Conservation (phyloP, 1,139 yeast species). For the Magnusiomyces starmeri region DNA sequence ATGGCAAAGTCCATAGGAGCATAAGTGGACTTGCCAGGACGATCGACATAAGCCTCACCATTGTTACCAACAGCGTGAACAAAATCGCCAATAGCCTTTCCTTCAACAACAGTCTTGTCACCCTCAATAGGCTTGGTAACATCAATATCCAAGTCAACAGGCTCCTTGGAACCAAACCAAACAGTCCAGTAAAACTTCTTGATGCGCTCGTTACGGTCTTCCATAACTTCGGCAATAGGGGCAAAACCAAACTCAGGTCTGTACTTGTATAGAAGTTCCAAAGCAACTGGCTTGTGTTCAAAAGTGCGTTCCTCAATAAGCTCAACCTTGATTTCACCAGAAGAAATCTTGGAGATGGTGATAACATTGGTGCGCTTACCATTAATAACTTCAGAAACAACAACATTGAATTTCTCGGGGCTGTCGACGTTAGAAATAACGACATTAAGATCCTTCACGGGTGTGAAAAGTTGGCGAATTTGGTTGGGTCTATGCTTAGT, state of each 20-base stretch:
- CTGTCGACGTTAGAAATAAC: conserved; percentile 49
- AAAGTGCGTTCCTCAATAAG: conserved; percentile 87
- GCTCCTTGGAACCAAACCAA: conserved; percentile 74
- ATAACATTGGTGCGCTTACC: conserved; percentile 69
- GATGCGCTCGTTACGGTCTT: conserved; percentile 84
- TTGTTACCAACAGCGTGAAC: conserved; percentile 97
- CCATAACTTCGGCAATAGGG: conserved; percentile 86
- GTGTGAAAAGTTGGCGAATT: conserved; percentile 69
- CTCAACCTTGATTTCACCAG: conserved; percentile 52
- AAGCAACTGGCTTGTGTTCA: conserved; percentile 62
- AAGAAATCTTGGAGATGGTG: conserved; percentile 44
- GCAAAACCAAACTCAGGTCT: conserved; percentile 86
- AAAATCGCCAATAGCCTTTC: conserved; percentile 78
- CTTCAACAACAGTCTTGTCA: conserved; percentile 60
- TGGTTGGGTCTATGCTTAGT: conserved; percentile 73
- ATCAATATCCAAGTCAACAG: conserved; percentile 48
- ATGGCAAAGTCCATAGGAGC: conserved; percentile 99
- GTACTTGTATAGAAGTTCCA: conserved; percentile 73
- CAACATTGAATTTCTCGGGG: conserved; percentile 50
- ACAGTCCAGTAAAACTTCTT: conserved; percentile 95
- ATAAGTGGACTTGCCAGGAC: conserved; percentile 74
- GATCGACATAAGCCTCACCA: conserved; percentile 88
- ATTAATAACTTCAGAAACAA: conserved; percentile 62
- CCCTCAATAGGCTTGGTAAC: conserved; percentile 64
- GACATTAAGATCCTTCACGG: conserved; percentile 58